Evolutionary conservation across 179 eudicot genomes (phyloP).

Genomic region (Amaranthus tricolor): DNA sequence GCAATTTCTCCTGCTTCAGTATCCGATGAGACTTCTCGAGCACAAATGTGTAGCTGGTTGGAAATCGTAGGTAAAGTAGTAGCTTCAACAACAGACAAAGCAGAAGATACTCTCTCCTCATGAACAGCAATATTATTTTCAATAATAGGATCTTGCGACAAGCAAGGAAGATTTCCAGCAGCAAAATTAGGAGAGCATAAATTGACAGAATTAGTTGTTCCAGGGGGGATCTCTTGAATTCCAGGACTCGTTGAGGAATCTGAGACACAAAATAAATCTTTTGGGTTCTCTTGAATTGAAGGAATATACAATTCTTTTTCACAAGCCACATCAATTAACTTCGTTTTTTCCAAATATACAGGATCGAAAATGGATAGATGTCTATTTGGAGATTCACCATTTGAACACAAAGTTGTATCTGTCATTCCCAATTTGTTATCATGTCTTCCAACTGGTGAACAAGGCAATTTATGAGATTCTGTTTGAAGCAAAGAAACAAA

Average conservation of each 20-base stretch:
- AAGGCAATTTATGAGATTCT: conserved; percentile 25
- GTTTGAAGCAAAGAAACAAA: conserved; percentile 25
- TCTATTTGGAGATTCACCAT: background rate
- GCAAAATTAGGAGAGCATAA: conserved; percentile 2
- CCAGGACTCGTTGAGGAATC: conserved; percentile 2
- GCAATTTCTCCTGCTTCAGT: conserved; percentile 12
- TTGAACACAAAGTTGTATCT: conserved; percentile 18
- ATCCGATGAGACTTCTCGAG: conserved; percentile 1
- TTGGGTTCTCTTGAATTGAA: conserved; percentile 11
- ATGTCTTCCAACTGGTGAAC: conserved; percentile 16
- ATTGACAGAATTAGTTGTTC: conserved; percentile 5
- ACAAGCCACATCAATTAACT: conserved; percentile 10
- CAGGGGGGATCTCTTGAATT: conserved; percentile 18
- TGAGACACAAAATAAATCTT: conserved; percentile 7
- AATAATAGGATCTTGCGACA: conserved; percentile 11
- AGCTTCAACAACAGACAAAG: conserved; percentile 9
- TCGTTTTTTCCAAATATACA: background rate
- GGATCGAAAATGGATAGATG: conserved; percentile 2
- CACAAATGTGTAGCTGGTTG: conserved; percentile 11
- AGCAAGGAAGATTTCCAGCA: conserved; percentile 12
- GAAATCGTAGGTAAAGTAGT: background rate
- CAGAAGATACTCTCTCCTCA: conserved; percentile 10
- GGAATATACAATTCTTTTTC: conserved; percentile 6
- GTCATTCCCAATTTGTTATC: background rate
- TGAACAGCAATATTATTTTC: background rate